These are phyloP conservation scores for Oryza punctata DNA, from an alignment of 176 grass and related monocot species.

Conservation along the genomic window DNA sequence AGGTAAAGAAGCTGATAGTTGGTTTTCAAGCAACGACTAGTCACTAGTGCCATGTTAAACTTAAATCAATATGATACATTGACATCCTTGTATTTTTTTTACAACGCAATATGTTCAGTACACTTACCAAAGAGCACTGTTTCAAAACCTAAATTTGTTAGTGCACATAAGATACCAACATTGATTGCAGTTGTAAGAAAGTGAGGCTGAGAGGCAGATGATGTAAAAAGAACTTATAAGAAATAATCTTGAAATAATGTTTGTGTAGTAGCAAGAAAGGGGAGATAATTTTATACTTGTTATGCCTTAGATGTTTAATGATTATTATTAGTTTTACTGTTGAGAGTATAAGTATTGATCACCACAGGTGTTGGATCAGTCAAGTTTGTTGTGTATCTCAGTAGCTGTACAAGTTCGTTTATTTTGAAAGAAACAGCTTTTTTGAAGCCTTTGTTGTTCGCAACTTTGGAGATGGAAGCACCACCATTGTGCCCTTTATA, in stretches of 20 bases:
- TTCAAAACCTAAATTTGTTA: constrained; percentile 21
- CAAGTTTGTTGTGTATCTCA: constrained; percentile 25
- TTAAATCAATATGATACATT: neutral
- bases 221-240: constrained; percentile 1
- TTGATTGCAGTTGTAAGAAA: constrained; percentile 15
- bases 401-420: constrained; percentile 7
- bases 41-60: neutral
- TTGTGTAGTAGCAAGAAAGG: constrained; percentile 33
- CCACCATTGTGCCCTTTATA: constrained; percentile 4
- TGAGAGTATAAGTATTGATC: neutral
- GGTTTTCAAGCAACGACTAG: neutral
- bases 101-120: neutral
- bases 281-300: neutral
- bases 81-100: neutral
- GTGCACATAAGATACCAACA: neutral
- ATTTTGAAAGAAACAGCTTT: constrained; percentile 31
- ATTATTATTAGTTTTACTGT: neutral
- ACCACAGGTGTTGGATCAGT: neutral
- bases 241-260: constrained; percentile 31
- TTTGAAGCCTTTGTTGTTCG: neutral
- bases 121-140: neutral
- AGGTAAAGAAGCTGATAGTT: constrained; percentile 50
- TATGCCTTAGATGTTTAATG: constrained; percentile 32
- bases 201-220: neutral
- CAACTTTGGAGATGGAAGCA: neutral